A percentile compares a stretch with the other conserved stretches of the same genome.
Evolutionary conservation across 352 stramenopile genomes (phyloP).

Genomic region (Peronospora tabacina): DNA sequence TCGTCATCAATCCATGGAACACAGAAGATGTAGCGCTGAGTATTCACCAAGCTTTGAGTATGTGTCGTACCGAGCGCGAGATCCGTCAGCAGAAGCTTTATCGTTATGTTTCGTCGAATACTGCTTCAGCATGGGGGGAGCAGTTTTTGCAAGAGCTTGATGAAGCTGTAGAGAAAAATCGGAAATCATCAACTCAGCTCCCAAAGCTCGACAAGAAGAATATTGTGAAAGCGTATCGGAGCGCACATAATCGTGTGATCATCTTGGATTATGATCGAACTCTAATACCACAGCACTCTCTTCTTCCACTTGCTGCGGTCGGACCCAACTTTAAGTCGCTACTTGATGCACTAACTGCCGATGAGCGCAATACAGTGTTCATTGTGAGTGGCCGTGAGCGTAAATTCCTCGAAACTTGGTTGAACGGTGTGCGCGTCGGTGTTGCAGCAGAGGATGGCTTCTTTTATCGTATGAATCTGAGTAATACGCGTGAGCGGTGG

Average conservation of each 20-base stretch:
- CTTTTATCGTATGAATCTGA: conserved; percentile 76
- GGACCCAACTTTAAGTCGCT: conserved; percentile 70
- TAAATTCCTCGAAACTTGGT: conserved; percentile 87
- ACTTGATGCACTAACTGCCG: conserved; percentile 56
- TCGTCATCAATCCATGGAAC: conserved; percentile 86
- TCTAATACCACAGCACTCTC: conserved; percentile 63
- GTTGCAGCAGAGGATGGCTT: conserved; percentile 72
- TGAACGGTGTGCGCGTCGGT: conserved; percentile 61
- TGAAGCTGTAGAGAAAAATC: conserved; percentile 55
- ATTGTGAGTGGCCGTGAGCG: conserved; percentile 69
- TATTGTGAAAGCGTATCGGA: conserved; percentile 61
- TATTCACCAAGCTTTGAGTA: conserved; percentile 78
- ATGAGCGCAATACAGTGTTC: conserved; percentile 69
- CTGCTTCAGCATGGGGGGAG: conserved; percentile 73
- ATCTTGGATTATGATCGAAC: conserved; percentile 87
- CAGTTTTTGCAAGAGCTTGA: conserved; percentile 69
- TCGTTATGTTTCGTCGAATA: conserved; percentile 84
- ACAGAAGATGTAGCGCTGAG: conserved; percentile 77
- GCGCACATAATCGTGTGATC: conserved; percentile 72
- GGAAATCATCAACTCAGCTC: conserved; percentile 37
- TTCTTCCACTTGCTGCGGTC: conserved; percentile 72
- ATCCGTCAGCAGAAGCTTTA: conserved; percentile 88
- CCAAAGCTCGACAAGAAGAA: conserved; percentile 51
- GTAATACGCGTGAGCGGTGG: conserved; percentile 60
- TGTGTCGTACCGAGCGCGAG: conserved; percentile 76